Evolutionary conservation across 257 asterid species (phyloP).

Genomic region (Solanum paucissectum): DNA sequence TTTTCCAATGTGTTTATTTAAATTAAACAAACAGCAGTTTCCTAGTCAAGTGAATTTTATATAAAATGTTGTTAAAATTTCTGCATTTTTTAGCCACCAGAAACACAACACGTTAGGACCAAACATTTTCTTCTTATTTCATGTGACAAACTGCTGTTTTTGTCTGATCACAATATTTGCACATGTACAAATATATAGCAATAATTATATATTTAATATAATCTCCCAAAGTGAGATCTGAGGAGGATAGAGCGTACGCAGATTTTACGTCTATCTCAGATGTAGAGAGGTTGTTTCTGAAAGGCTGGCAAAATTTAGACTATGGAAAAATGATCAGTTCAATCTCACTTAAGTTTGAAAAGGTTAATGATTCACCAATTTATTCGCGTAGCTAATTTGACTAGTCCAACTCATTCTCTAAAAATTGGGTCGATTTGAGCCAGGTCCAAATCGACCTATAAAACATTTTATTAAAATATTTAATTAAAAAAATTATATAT

Average conservation of each 20-base stretch:
- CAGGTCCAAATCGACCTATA: not conserved
- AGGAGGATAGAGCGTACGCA: not conserved
- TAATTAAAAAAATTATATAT: no score
- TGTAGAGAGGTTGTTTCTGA: no score
- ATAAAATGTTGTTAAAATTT: not conserved
- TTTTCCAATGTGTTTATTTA: not conserved
- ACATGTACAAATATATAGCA: not conserved
- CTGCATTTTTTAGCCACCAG: not conserved
- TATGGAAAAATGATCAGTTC: not conserved
- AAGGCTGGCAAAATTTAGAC: not conserved
- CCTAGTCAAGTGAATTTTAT: slow-evolving; percentile 1
- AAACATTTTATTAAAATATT: no score
- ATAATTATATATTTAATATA: no score
- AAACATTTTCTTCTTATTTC: slow-evolving; percentile 3
- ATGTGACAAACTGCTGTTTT: slow-evolving; percentile 20
- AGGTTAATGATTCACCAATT: no score
- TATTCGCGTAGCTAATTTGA: not conserved
- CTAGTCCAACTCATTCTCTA: not conserved
- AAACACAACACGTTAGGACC: not conserved
- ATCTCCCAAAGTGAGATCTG: not conserved
- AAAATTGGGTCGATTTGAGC: not conserved
- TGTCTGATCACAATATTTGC: slow-evolving; percentile 7
- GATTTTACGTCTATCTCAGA: no score
- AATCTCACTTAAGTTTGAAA: not conserved
- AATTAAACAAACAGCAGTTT: not conserved